Evolutionary conservation across 2,329 filamentous ascomycete genomes (phyloP), one percentile per base, ranked within the genome.

Genomic region (Diaporthe citri): DNA sequence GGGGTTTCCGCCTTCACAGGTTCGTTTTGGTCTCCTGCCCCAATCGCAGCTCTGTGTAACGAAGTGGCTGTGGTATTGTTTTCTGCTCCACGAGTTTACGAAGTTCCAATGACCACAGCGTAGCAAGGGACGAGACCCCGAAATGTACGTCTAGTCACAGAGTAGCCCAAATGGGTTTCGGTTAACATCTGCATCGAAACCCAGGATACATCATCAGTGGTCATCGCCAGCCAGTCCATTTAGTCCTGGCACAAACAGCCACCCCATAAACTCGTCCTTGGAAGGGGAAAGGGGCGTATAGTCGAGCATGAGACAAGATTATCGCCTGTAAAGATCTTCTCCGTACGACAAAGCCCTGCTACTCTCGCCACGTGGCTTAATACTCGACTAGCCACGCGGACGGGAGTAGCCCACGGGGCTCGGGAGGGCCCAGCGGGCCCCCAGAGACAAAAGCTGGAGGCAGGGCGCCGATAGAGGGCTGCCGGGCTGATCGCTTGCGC

Each of bases 361-460:
- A n/a, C 64, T 15, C 4, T 52, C 64, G 64, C 64, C 64, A 69
- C 64, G 64, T 69, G 64, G 64, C 64, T 34, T 25, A 12, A 31
- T 28, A 41, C 31, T 22, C n/a, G 22, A 52, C 22, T 28, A 52
- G 46, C 64, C 64, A 67, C 64, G 64, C 28, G 13, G 46, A 12
- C 15, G 22, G 31, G 22, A 20, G 13, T 46, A 67, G n/a, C 46
- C 10, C 34, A 25, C 12, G 22, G n/a, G 22, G 10, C 12, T 10
- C 13, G 28, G 15, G 31, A 13, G 20, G 22, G 41, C 20, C 6
- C 31, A 31, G n/a, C 36, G 36, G 17, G 12, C 25, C 55, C 43
- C 10, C 10, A 25, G 22, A 52, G 46, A 13, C 64, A 52, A n/a
- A 31, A 67, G 64, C 64, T 67, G 46, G 46, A 52, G 12, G 31